A percentile compares a stretch with the other conserved stretches of the same genome.
Evolutionary conservation across 257 asterid species (phyloP).

Genomic region (Petunia axillaris): DNA sequence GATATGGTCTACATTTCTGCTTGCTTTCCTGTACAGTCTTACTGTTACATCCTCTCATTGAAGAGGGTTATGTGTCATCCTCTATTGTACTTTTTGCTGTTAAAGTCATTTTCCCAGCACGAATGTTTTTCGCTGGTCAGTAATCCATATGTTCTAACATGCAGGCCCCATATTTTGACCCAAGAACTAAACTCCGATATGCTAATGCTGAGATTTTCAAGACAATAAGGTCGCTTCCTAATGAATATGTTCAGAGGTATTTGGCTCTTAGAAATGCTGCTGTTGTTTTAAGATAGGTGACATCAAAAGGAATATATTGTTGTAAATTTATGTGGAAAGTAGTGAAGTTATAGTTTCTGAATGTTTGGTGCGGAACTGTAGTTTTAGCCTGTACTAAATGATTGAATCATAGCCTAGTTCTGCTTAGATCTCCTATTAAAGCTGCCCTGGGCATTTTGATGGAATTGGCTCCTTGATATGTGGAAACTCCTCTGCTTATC

Average conservation of each 20-base stretch:
- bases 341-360: constrained; percentile 14
- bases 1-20: not conserved
- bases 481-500: not conserved
- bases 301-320: not conserved
- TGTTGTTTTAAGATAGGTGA: constrained; percentile 68
- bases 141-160: not conserved
- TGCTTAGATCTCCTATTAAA: not conserved
- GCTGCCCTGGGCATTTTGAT: not conserved
- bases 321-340: constrained; percentile 13
- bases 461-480: not conserved
- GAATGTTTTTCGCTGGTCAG: not conserved
- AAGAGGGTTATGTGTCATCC: not conserved
- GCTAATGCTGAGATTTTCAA: constrained; percentile 88
- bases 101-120: too few species aligned
- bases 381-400: not conserved
- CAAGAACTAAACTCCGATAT: constrained; percentile 90
- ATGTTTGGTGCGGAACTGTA: constrained; percentile 1
- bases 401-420: not conserved
- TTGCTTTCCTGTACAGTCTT: not conserved
- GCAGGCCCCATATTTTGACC: constrained; percentile 96
- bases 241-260: constrained; percentile 88
- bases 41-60: not conserved
- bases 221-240: constrained; percentile 82
- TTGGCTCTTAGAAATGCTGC: constrained; percentile 96
- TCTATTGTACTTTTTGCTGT: not conserved